Evolutionary conservation across 305 asterid species (phyloP).

Genomic region (Ilex paraguariensis): DNA sequence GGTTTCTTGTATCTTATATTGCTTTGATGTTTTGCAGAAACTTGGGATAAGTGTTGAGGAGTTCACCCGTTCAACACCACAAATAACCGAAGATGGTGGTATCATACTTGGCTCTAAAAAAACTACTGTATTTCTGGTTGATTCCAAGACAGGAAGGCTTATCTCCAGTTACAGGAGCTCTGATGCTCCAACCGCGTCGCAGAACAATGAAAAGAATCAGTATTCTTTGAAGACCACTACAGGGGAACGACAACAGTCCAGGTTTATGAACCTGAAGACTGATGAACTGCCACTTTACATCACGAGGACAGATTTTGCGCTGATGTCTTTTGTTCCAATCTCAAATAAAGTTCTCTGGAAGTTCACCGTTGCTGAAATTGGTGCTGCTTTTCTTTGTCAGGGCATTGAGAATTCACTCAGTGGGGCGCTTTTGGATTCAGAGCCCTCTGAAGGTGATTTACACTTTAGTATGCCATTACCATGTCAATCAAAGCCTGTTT

Average conservation of each 20-base stretch:
- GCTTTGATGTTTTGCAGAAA: slow-evolving; percentile 43
- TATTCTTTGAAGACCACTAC: slow-evolving; percentile 32
- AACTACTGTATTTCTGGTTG: slow-evolving; percentile 66
- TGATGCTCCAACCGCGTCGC: slow-evolving; percentile 32
- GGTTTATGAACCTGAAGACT: slow-evolving; percentile 25
- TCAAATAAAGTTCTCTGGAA: slow-evolving; percentile 81
- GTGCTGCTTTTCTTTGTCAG: slow-evolving; percentile 83
- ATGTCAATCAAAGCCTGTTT: slow-evolving; percentile 78
- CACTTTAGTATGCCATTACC: slow-evolving; percentile 74
- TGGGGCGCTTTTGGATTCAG: slow-evolving; percentile 32
- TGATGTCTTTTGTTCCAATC: slow-evolving; percentile 75
- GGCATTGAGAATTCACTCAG: slow-evolving; percentile 39
- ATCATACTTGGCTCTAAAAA: slow-evolving; percentile 81
- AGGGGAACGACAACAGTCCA: slow-evolving; percentile 36
- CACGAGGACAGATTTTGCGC: slow-evolving; percentile 80
- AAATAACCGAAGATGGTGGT: slow-evolving; percentile 89
- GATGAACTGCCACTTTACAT: slow-evolving; percentile 60
- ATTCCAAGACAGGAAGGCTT: slow-evolving; percentile 71
- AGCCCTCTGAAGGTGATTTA: slow-evolving; percentile 43
- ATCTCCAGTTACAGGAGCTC: slow-evolving; percentile 45
- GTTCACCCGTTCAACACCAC: slow-evolving; percentile 85
- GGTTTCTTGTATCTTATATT: background rate
- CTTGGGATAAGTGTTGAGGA: slow-evolving; percentile 77
- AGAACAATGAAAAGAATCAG: slow-evolving; percentile 23
- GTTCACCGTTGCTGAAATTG: slow-evolving; percentile 81